Conservation (phyloP, 768 basidiomycete species). For the Trametes cubensis region DNA sequence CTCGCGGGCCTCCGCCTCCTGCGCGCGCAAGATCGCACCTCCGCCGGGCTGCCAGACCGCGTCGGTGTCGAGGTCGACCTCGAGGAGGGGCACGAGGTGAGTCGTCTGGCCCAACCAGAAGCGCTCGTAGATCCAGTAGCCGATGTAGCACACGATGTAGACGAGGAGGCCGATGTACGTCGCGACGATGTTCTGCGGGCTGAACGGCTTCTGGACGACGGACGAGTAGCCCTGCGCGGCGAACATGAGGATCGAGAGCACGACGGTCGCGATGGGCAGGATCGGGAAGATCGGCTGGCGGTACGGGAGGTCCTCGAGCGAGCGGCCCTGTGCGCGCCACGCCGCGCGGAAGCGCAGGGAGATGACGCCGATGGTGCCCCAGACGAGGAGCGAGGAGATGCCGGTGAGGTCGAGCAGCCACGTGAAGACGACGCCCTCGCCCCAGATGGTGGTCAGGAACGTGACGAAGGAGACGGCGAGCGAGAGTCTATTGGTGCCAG, state of each 20-base stretch:
- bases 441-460: constrained; percentile 62
- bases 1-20: constrained; percentile 32
- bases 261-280: constrained; percentile 52
- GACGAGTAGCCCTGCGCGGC: constrained; percentile 57
- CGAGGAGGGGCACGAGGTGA: constrained; percentile 45
- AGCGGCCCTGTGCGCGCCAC: constrained; percentile 54
- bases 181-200: constrained; percentile 54
- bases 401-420: constrained; percentile 68
- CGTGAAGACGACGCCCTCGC: constrained; percentile 54
- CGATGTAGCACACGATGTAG: constrained; percentile 48
- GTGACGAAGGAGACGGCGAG: constrained; percentile 53
- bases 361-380: constrained; percentile 59
- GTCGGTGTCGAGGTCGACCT: constrained; percentile 56
- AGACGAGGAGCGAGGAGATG: constrained; percentile 67
- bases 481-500: constrained; percentile 40
- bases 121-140: constrained; percentile 46
- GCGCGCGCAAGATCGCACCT: constrained; percentile 39
- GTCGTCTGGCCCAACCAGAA: constrained; percentile 31
- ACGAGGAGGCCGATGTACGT: constrained; percentile 56
- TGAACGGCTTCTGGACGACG: constrained; percentile 47
- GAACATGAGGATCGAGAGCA: constrained; percentile 55
- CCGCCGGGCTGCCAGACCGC: constrained; percentile 56
- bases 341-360: constrained; percentile 66
- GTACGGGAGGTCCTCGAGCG: constrained; percentile 59
- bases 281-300: constrained; percentile 55